Conservation (phyloP, 257 asterid genomes). For the Nicotiana tomentosiformis region DNA sequence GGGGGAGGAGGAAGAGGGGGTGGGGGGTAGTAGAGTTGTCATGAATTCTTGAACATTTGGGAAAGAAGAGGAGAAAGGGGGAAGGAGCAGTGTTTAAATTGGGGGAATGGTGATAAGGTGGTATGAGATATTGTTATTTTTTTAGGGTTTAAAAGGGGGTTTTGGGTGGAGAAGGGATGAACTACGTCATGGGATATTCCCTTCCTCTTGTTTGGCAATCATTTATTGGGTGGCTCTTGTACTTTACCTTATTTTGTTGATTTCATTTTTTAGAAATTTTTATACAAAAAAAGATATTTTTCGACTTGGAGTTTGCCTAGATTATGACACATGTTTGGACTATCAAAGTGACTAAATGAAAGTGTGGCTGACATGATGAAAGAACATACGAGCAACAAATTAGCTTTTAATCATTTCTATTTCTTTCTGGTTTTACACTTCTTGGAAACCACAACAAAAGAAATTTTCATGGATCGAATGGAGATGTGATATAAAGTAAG, state of each 20-base stretch:
- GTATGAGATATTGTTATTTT: neutral
- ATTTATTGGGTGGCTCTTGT: neutral
- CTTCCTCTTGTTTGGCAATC: slow-evolving; percentile 15
- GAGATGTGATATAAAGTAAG: too few relatives aligned
- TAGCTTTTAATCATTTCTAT: too few relatives aligned
- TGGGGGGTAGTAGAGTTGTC: slow-evolving; percentile 34
- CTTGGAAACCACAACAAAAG: too few relatives aligned
- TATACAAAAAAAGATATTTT: neutral
- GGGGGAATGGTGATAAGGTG: neutral
- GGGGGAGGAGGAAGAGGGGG: slow-evolving; percentile 2
- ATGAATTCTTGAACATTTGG: slow-evolving; percentile 51
- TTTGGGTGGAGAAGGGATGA: slow-evolving; percentile 50
- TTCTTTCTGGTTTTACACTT: too few relatives aligned
- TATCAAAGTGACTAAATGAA: neutral
- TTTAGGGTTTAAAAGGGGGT: neutral
- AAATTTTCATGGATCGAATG: too few relatives aligned
- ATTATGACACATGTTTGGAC: neutral
- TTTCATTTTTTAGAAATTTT: neutral
- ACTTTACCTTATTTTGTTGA: neutral
- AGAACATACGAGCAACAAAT: neutral
- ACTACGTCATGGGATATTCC: slow-evolving; percentile 37
- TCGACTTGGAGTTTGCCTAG: neutral
- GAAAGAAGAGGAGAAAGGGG: neutral
- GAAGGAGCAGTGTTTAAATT: slow-evolving; percentile 1
- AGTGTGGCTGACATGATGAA: neutral